Evolutionary conservation across 352 stramenopile genomes (phyloP).

Genomic region (Phytophthora vignae): DNA sequence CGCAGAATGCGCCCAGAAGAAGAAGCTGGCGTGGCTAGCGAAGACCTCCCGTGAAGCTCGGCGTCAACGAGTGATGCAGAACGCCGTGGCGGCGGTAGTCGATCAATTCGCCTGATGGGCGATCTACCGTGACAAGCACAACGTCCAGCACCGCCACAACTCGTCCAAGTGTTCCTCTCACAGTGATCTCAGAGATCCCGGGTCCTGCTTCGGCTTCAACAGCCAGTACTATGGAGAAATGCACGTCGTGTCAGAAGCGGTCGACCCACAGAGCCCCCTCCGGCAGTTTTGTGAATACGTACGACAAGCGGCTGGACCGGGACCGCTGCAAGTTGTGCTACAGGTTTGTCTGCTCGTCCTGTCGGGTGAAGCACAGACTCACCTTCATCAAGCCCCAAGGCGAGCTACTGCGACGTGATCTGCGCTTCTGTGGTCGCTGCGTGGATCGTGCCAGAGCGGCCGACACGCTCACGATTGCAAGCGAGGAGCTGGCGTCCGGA

Average conservation of each 20-base stretch:
- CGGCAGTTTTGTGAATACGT: slow-evolving; percentile 21
- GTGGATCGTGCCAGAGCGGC: slow-evolving; percentile 28
- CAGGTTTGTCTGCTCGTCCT: slow-evolving; percentile 42
- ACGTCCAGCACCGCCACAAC: slow-evolving; percentile 36
- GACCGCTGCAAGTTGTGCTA: slow-evolving; percentile 42
- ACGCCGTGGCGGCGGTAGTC: slow-evolving; percentile 24
- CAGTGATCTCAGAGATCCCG: not conserved
- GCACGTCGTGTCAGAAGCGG: slow-evolving; percentile 41
- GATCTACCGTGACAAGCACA: slow-evolving; percentile 32
- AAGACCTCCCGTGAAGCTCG: slow-evolving; percentile 20
- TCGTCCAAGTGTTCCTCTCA: slow-evolving; percentile 23
- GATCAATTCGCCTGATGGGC: slow-evolving; percentile 19
- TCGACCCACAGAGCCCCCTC: slow-evolving; percentile 14
- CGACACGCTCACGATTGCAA: slow-evolving; percentile 34
- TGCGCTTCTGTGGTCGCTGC: slow-evolving; percentile 40
- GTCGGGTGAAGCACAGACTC: slow-evolving; percentile 35
- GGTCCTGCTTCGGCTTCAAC: not conserved
- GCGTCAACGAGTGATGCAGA: slow-evolving; percentile 18
- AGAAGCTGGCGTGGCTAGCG: slow-evolving; percentile 47
- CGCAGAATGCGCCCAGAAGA: slow-evolving; percentile 40
- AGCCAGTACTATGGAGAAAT: slow-evolving; percentile 22
- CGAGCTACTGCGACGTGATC: slow-evolving; percentile 25
- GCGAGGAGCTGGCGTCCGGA: slow-evolving; percentile 28
- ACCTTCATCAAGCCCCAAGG: slow-evolving; percentile 36
- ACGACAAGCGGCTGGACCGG: slow-evolving; percentile 28